These are phyloP conservation scores for Perilla frutescens DNA, from an alignment of 257 asterid species.

Conservation along the genomic window DNA sequence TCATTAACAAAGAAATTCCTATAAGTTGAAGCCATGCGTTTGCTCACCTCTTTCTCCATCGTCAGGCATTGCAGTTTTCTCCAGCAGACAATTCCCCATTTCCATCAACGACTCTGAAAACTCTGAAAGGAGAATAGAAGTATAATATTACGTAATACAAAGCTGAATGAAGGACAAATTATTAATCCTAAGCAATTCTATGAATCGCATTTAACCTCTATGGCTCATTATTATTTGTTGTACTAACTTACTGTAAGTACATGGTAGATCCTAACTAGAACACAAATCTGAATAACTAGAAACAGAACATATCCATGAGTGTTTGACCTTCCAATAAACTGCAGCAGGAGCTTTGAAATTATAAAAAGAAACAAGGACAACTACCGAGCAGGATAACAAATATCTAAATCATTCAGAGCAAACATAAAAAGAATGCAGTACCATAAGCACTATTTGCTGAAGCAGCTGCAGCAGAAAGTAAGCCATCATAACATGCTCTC, in stretches of 20 bases:
- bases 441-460: conserved; percentile 90
- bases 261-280: neutral
- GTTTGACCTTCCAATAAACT: conserved; percentile 12
- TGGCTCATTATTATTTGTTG: too few species aligned
- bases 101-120: conserved; percentile 89
- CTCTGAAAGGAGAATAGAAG: conserved; percentile 54
- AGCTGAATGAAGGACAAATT: neutral
- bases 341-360: neutral
- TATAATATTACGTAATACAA: neutral
- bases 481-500: conserved; percentile 84
- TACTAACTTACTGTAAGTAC: neutral
- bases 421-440: conserved; percentile 34
- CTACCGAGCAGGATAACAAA: conserved; percentile 5
- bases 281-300: neutral
- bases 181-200: neutral
- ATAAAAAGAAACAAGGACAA: neutral
- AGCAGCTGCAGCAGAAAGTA: conserved; percentile 96
- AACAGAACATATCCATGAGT: neutral
- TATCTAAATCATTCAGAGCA: conserved; percentile 3
- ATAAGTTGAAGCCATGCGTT: conserved; percentile 27
- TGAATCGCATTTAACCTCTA: neutral
- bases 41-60: conserved; percentile 79
- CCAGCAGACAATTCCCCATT: conserved; percentile 87
- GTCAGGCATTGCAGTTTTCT: conserved; percentile 69
- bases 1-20: conserved; percentile 23